phyloP scores from a whole-genome alignment of 1,284 basidiomycete genomes.

The Acaromyces ingoldii region DNA sequence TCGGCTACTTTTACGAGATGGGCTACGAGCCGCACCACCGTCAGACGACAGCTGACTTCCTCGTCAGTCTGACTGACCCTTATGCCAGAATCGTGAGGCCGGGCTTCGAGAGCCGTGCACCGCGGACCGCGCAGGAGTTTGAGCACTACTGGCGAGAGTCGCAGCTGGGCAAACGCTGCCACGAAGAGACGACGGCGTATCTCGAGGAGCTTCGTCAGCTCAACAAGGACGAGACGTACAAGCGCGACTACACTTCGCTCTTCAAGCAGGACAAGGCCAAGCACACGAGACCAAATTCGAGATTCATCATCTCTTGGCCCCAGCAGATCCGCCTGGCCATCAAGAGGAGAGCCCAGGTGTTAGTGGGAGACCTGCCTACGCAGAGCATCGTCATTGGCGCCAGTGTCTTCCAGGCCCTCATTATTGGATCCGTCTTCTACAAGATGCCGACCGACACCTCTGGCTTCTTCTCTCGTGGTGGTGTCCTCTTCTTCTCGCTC shows the following conservation, averaged over 20 bases:
- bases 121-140: conserved; percentile 38
- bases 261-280: conserved; percentile 27
- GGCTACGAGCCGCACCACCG: conserved; percentile 54
- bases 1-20: conserved; percentile 36
- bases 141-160: conserved; percentile 26
- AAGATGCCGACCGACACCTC: conserved; percentile 61
- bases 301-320: conserved; percentile 34
- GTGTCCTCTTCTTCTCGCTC: conserved; percentile 23
- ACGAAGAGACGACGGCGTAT: conserved; percentile 27
- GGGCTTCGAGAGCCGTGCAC: conserved; percentile 36
- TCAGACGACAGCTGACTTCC: conserved; percentile 43
- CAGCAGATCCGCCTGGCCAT: conserved; percentile 65
- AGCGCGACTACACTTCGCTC: conserved; percentile 18
- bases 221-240: conserved; percentile 14
- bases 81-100: conserved; percentile 52
- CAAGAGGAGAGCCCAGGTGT: conserved; percentile 64
- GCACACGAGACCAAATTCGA: conserved; percentile 14
- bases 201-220: conserved; percentile 11
- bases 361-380: conserved; percentile 59
- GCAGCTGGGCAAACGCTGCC: conserved; percentile 19
- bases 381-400: conserved; percentile 45
- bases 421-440: conserved; percentile 73
- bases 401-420: conserved; percentile 59
- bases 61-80: conserved; percentile 54
- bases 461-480: conserved; percentile 66